Evolutionary conservation across 164 flowering plant species (phyloP).

Genomic region (Chloranthus sessilifolius): DNA sequence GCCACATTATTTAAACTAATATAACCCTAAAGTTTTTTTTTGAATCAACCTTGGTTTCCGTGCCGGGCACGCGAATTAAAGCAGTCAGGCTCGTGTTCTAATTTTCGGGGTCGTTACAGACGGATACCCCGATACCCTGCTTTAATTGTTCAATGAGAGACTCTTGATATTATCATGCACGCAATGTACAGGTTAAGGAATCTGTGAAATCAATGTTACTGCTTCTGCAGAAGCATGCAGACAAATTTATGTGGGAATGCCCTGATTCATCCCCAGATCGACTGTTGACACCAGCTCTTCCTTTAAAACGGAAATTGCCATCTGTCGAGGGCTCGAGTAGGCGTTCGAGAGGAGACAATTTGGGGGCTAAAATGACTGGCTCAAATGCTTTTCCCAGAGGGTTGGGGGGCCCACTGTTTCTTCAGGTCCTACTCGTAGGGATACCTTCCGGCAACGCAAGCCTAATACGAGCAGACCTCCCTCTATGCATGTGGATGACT

Average conservation of each 20-base stretch:
- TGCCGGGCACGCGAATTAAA: too few relatives aligned
- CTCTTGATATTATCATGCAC: neutral
- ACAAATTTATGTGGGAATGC: constrained; percentile 84
- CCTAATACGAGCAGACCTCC: constrained; percentile 99
- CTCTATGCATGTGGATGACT: constrained; percentile 99
- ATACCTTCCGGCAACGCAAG: constrained; percentile 86
- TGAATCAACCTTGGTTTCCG: too few relatives aligned
- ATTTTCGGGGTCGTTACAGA: too few relatives aligned
- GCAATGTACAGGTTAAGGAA: constrained; percentile 45
- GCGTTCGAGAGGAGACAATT: constrained; percentile 68
- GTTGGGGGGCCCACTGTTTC: constrained; percentile 37
- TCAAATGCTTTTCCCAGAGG: constrained; percentile 56
- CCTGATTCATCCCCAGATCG: constrained; percentile 88
- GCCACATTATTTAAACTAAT: too few relatives aligned
- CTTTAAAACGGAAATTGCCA: constrained; percentile 60
- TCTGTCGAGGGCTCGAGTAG: constrained; percentile 59
- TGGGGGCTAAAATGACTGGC: constrained; percentile 35
- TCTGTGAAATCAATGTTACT: constrained; percentile 36
- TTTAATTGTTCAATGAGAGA: too few relatives aligned
- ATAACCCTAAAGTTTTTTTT: too few relatives aligned
- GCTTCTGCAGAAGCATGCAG: constrained; percentile 54
- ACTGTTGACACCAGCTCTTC: constrained; percentile 37
- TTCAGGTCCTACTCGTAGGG: constrained; percentile 72
- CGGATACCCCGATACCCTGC: too few relatives aligned
- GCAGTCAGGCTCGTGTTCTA: too few relatives aligned